Conservation (phyloP, 176 grass and related monocot genomes). For the Chloris gayana region DNA sequence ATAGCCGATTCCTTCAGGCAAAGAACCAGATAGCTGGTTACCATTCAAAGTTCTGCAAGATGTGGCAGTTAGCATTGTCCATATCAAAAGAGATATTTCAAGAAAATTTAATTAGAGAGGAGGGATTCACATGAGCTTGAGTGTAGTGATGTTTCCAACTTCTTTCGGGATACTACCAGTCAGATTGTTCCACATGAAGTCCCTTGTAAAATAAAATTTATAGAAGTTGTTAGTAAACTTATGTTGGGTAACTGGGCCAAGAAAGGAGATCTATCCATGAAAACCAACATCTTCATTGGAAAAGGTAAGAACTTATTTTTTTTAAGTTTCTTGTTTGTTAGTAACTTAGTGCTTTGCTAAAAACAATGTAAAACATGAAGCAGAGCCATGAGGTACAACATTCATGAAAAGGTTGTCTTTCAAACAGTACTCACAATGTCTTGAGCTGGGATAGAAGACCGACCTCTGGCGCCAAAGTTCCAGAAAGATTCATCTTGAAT, state of each 20-base stretch:
- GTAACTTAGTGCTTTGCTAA: not conserved
- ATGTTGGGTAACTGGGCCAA: not conserved
- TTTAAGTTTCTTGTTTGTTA: not conserved
- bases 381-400: not conserved
- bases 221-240: conserved; percentile 32
- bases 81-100: not conserved
- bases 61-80: conserved; percentile 18
- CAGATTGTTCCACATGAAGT: conserved; percentile 97
- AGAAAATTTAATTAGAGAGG: not conserved
- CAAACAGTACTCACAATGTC: conserved; percentile 67
- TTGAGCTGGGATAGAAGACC: conserved; percentile 62
- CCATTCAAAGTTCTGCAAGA: conserved; percentile 86
- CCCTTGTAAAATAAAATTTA: conserved; percentile 52
- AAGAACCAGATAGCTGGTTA: conserved; percentile 70
- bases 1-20: conserved; percentile 88
- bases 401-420: conserved; percentile 10
- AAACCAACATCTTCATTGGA: conserved; percentile 25
- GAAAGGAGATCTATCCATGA: conserved; percentile 7
- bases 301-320: not conserved
- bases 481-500: conserved; percentile 79
- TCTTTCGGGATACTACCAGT: conserved; percentile 91
- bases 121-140: conserved; percentile 76
- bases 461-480: conserved; percentile 81
- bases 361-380: conserved; percentile 3
- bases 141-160: conserved; percentile 71